phyloP scores from a whole-genome alignment of 768 basidiomycete species.

The Tulasnella sp. region DNA sequence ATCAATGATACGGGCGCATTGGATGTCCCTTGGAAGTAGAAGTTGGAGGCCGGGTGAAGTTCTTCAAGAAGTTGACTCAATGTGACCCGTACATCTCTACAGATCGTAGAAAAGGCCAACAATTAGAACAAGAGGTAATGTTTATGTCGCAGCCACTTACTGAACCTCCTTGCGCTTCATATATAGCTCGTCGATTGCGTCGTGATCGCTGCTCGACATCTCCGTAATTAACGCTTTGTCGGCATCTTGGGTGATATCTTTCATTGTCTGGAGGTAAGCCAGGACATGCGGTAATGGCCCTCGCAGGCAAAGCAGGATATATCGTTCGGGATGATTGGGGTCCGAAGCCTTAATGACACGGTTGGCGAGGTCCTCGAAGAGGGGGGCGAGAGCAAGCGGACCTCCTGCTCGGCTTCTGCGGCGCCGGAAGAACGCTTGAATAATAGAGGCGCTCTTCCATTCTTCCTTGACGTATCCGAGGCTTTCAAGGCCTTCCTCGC shows the following conservation, averaged over 20 bases:
- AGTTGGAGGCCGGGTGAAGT: neutral
- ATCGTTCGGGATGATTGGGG: neutral
- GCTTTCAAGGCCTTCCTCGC: neutral
- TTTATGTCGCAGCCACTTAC: neutral
- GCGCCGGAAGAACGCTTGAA: conserved; percentile 14
- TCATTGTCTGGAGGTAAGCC: neutral
- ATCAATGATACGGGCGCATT: neutral
- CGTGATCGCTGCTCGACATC: neutral
- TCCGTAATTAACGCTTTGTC: neutral
- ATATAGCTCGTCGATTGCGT: neutral
- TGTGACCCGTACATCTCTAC: too few relatives aligned
- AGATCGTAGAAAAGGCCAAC: neutral
- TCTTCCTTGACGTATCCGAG: neutral
- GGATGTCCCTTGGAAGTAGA: neutral
- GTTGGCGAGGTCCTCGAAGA: neutral
- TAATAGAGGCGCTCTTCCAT: neutral
- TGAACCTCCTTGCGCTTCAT: neutral
- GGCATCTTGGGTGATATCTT: neutral
- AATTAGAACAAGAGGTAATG: neutral
- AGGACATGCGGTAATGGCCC: neutral
- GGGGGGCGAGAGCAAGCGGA: neutral
- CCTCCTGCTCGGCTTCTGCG: neutral
- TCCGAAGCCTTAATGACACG: neutral
- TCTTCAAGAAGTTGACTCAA: neutral
- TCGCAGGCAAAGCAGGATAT: neutral